A percentile compares a stretch with the other conserved stretches of the same genome.
Conservation (phyloP, 305 asterid genomes). For the Plantago coronopus region DNA sequence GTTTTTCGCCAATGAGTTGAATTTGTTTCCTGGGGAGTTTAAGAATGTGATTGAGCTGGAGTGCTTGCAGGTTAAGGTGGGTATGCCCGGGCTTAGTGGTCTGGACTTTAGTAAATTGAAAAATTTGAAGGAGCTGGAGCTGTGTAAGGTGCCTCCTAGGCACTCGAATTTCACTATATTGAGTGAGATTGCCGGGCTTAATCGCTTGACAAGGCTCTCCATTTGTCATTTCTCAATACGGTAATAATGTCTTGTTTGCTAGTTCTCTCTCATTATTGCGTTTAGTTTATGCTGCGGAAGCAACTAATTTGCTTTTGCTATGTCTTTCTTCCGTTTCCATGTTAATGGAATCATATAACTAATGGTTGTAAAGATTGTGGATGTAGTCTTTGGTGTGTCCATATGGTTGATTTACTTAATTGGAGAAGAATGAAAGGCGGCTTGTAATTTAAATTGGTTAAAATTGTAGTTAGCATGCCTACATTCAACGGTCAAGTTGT, state of each 20-base stretch:
- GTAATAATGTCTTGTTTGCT: constrained; percentile 25
- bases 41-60: constrained; percentile 64
- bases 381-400: background rate
- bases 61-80: constrained; percentile 72
- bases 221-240: constrained; percentile 88
- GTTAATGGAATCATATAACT: background rate
- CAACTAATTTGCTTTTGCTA: background rate
- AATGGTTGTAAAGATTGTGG: background rate
- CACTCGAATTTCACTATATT: constrained; percentile 64
- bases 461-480: no score
- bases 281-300: background rate
- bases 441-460: no score
- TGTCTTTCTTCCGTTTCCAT: background rate
- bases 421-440: no score
- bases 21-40: constrained; percentile 65
- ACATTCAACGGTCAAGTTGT: no score
- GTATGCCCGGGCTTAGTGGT: constrained; percentile 60
- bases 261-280: no score
- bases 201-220: constrained; percentile 73
- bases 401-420: no score
- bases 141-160: constrained; percentile 70
- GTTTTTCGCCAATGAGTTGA: constrained; percentile 77
- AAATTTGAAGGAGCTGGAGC: constrained; percentile 83
- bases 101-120: constrained; percentile 62
- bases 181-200: constrained; percentile 66